phyloP scores from a whole-genome alignment of 1,139 yeast genomes.

The Debaryomyces singareniensis region DNA sequence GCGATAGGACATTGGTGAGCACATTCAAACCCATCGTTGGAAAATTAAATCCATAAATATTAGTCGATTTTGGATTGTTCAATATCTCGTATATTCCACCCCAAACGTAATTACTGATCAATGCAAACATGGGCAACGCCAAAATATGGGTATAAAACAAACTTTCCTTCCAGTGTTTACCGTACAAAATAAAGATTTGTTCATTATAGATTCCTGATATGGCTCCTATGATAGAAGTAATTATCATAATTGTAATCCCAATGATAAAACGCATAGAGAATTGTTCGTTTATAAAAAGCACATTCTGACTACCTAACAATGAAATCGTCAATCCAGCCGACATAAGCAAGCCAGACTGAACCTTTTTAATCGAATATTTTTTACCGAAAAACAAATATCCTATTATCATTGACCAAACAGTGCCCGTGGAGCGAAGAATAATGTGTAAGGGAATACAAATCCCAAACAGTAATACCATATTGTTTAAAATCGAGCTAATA shows the following conservation, averaged over 20 bases:
- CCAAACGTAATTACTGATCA: conserved; percentile 17
- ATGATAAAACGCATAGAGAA: conserved; percentile 14
- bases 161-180: conserved; percentile 59
- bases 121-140: conserved; percentile 49
- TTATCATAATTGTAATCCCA: conserved; percentile 40
- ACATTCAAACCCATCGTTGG: conserved; percentile 18
- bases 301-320: conserved; percentile 18
- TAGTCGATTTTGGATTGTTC: conserved; percentile 3
- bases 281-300: background rate
- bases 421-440: conserved; percentile 59
- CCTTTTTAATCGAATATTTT: conserved; percentile 39
- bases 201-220: conserved; percentile 54
- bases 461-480: conserved; percentile 50
- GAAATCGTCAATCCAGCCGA: conserved; percentile 55
- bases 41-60: conserved; percentile 3
- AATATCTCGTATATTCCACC: conserved; percentile 12
- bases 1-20: conserved; percentile 48
- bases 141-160: conserved; percentile 57
- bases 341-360: conserved; percentile 45
- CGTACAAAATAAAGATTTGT: conserved; percentile 40
- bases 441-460: conserved; percentile 66
- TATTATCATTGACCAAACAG: conserved; percentile 54
- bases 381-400: conserved; percentile 45
- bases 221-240: conserved; percentile 47
- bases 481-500: conserved; percentile 48